These are phyloP conservation scores for Scolecobasidium constrictum DNA, from an alignment of 2,329 filamentous ascomycete genomes.

Conservation along the genomic window DNA sequence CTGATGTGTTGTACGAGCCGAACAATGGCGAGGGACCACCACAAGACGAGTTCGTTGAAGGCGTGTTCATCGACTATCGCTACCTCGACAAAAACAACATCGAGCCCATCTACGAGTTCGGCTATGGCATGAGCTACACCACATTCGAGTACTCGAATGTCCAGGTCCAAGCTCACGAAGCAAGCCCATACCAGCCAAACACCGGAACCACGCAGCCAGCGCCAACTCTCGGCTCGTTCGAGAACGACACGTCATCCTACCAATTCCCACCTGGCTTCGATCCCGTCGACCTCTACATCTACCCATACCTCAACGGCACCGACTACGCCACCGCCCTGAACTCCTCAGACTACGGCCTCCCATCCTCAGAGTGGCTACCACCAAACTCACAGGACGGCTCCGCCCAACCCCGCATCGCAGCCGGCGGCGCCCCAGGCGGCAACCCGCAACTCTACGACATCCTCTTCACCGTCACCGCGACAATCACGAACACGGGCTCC, in stretches of 20 bases:
- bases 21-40: slow-evolving; percentile 58
- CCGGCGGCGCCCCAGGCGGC: slow-evolving; percentile 52
- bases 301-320: slow-evolving; percentile 60
- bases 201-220: slow-evolving; percentile 52
- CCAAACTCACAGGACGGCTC: slow-evolving; percentile 43
- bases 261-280: slow-evolving; percentile 52
- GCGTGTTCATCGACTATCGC: slow-evolving; percentile 73
- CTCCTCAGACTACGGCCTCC: slow-evolving; percentile 50
- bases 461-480: slow-evolving; percentile 55
- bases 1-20: slow-evolving; percentile 54
- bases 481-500: slow-evolving; percentile 60
- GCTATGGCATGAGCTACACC: slow-evolving; percentile 70
- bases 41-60: slow-evolving; percentile 65
- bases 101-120: slow-evolving; percentile 69
- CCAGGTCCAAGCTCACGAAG: slow-evolving; percentile 40
- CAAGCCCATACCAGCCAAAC: slow-evolving; percentile 46
- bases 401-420: slow-evolving; percentile 48
- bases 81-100: slow-evolving; percentile 57
- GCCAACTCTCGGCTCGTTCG: slow-evolving; percentile 53
- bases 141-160: slow-evolving; percentile 67
- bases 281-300: slow-evolving; percentile 49
- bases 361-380: slow-evolving; percentile 47
- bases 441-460: slow-evolving; percentile 57
- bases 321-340: slow-evolving; percentile 45
- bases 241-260: slow-evolving; percentile 54